phyloP scores from a whole-genome alignment of 306 rosid species.

The Vachellia pachyceras region DNA sequence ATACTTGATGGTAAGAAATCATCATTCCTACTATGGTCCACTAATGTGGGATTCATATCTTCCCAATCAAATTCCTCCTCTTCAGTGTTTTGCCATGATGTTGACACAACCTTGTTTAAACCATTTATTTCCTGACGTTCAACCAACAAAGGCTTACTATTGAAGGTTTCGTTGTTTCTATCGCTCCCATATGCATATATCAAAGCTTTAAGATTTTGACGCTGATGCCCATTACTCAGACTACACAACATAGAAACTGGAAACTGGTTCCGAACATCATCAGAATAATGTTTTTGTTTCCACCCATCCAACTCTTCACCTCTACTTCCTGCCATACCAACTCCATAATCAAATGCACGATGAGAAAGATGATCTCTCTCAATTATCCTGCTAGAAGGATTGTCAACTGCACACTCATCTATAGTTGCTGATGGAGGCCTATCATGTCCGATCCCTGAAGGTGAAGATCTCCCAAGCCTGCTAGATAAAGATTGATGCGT shows the following conservation, averaged over 20 bases:
- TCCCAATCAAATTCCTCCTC: slow-evolving; percentile 99
- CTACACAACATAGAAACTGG: slow-evolving; percentile 51
- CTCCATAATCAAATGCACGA: slow-evolving; percentile 57
- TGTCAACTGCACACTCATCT: slow-evolving; percentile 63
- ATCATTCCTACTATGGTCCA: slow-evolving; percentile 60
- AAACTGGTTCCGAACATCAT: slow-evolving; percentile 59
- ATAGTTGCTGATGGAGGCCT: slow-evolving; percentile 51
- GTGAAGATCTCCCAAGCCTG: slow-evolving; percentile 57
- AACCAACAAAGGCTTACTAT: slow-evolving; percentile 56
- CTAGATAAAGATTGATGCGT: slow-evolving; percentile 44
- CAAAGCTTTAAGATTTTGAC: slow-evolving; percentile 80
- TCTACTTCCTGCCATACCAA: slow-evolving; percentile 57
- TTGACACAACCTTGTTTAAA: slow-evolving; percentile 59
- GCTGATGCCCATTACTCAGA: slow-evolving; percentile 74
- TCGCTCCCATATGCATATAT: slow-evolving; percentile 97
- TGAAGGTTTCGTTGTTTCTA: slow-evolving; percentile 61
- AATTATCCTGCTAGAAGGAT: slow-evolving; percentile 47
- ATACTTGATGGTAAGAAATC: no score
- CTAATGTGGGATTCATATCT: slow-evolving; percentile 77
- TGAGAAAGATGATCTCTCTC: slow-evolving; percentile 61
- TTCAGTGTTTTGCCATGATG: slow-evolving; percentile 93
- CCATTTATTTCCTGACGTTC: slow-evolving; percentile 61
- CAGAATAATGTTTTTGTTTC: slow-evolving; percentile 63
- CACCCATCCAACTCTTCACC: slow-evolving; percentile 67
- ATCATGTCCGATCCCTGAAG: slow-evolving; percentile 64